These are phyloP conservation scores for Eucalyptus curtisii DNA, from an alignment of 345 rosid species.

Conservation along the genomic window DNA sequence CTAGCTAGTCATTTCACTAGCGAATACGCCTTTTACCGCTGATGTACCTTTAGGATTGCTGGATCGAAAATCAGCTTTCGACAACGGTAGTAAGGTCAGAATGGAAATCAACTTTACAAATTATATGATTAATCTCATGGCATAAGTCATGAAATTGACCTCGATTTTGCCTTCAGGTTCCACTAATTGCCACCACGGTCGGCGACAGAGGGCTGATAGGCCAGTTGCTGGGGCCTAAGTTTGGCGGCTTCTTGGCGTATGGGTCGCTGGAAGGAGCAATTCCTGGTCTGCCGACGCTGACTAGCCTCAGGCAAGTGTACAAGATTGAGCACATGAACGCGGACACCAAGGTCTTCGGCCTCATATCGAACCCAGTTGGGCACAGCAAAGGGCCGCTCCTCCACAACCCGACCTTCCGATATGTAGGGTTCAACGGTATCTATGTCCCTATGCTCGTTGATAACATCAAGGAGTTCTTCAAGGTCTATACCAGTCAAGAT, in stretches of 20 bases:
- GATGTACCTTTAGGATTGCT: background rate
- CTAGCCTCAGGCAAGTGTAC: constrained; percentile 25
- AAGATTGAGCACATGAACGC: constrained; percentile 17
- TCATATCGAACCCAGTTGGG: constrained; percentile 43
- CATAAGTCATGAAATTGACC: background rate
- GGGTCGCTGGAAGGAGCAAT: constrained; percentile 29
- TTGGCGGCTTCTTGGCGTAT: constrained; percentile 30
- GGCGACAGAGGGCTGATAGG: constrained; percentile 55
- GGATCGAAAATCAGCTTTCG: background rate
- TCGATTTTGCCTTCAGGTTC: constrained; percentile 4
- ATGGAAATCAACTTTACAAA: background rate
- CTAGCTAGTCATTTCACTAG: background rate
- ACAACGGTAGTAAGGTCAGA: background rate
- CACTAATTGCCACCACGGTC: constrained; percentile 27
- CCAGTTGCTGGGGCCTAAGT: constrained; percentile 42
- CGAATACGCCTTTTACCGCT: background rate
- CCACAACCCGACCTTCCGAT: constrained; percentile 48
- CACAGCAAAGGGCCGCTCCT: constrained; percentile 62
- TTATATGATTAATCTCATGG: background rate
- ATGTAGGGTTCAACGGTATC: constrained; percentile 29
- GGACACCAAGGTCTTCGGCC: constrained; percentile 41
- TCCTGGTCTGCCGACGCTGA: constrained; percentile 34
- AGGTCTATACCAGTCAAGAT: constrained; percentile 25
- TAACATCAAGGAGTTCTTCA: constrained; percentile 39
- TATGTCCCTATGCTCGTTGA: constrained; percentile 57